Percentiles rank a stretch among this genome's conserved stretches.
Evolutionary conservation across 2,329 filamentous ascomycete species (phyloP).

Genomic region (Colletotrichum neosansevieriae): DNA sequence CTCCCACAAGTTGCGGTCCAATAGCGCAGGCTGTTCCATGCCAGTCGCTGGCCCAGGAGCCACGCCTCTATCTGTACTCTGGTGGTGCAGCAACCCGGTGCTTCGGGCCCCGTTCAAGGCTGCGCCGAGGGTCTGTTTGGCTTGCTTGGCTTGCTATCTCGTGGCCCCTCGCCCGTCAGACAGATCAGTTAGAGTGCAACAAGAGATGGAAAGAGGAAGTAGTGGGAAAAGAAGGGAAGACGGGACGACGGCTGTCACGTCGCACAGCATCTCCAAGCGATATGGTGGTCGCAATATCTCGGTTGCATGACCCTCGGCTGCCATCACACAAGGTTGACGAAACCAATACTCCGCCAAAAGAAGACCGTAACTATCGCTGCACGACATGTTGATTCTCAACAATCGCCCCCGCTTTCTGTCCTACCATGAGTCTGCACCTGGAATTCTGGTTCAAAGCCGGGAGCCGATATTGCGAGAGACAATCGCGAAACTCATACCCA

Average conservation of each 20-base stretch:
- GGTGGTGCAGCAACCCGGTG: neutral
- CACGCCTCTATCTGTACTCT: neutral
- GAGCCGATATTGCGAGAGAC: too few species aligned
- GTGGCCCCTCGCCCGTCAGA: neutral
- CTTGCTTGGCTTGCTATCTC: neutral
- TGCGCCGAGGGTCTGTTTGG: neutral
- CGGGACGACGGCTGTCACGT: neutral
- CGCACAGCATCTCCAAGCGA: slow-evolving; percentile 9
- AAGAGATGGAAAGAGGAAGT: neutral
- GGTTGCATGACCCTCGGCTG: slow-evolving; percentile 14
- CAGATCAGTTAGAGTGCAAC: too few species aligned
- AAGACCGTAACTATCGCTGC: neutral
- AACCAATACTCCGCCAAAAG: neutral
- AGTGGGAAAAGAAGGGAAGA: neutral
- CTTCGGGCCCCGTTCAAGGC: neutral
- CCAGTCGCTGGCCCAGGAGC: neutral
- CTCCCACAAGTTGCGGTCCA: neutral
- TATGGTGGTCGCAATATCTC: slow-evolving; percentile 26
- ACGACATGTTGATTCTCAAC: neutral
- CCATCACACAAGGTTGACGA: neutral
- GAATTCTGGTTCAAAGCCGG: too few species aligned
- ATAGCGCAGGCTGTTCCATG: neutral
- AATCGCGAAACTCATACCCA: too few species aligned
- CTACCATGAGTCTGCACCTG: too few species aligned
- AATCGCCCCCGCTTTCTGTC: too few species aligned